Evolutionary conservation across 176 grass and related monocot species (phyloP).

Genomic region (Areca catechu): DNA sequence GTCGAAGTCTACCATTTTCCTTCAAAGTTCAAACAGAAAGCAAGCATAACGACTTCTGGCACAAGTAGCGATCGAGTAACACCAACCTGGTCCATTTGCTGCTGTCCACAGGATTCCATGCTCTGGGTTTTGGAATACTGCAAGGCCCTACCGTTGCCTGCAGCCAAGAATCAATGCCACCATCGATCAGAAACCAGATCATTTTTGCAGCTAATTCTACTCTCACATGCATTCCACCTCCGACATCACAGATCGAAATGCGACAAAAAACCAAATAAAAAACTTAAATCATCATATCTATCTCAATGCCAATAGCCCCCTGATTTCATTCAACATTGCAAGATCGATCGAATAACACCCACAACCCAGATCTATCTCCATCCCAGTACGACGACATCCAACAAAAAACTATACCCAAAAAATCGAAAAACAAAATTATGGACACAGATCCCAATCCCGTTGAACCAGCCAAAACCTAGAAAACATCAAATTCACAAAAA

Average conservation of each 20-base stretch:
- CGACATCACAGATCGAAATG: no score
- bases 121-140: constrained; percentile 67
- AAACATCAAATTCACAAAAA: not conserved
- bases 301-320: not conserved
- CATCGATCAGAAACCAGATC: not conserved
- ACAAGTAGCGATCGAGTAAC: no score
- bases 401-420: constrained; percentile 3
- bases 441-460: not conserved
- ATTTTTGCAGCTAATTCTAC: no score
- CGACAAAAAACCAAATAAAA: no score
- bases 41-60: not conserved
- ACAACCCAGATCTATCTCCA: not conserved
- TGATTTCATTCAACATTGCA: not conserved
- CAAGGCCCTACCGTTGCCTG: constrained; percentile 85
- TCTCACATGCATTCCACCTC: no score
- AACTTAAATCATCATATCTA: not conserved
- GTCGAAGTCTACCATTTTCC: not conserved
- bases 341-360: not conserved
- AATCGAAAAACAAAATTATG: not conserved
- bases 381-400: constrained; percentile 5
- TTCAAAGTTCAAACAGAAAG: constrained; percentile 1
- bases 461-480: no score
- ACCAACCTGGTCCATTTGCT: constrained; percentile 95
- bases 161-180: constrained; percentile 5
- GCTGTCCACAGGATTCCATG: constrained; percentile 86